Conservation (phyloP, 2,329 filamentous ascomycete species). For the Diplodia seriata region DNA sequence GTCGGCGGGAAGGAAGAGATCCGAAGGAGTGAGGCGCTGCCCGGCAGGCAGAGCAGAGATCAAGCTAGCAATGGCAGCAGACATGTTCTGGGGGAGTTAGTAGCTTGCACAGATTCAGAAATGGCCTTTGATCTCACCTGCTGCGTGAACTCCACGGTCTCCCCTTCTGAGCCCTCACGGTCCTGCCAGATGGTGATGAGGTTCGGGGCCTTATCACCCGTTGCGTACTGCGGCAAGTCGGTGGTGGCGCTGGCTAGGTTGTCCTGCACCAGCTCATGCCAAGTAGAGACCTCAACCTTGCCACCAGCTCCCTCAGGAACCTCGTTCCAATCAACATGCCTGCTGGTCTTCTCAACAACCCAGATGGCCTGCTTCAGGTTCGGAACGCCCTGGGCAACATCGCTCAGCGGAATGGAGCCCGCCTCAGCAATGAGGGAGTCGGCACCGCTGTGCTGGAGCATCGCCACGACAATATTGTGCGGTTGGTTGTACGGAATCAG, state of each 20-base stretch:
- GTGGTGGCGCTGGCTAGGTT: slow-evolving; percentile 55
- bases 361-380: slow-evolving; percentile 80
- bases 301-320: slow-evolving; percentile 78
- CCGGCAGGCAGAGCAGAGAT: slow-evolving; percentile 75
- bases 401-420: slow-evolving; percentile 82
- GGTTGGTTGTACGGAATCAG: slow-evolving; percentile 83
- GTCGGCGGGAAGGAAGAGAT: slow-evolving; percentile 86
- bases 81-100: slow-evolving; percentile 67
- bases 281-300: slow-evolving; percentile 82
- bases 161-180: slow-evolving; percentile 55
- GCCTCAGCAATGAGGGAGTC: slow-evolving; percentile 86
- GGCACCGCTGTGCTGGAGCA: slow-evolving; percentile 75
- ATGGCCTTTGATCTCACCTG: slow-evolving; percentile 50
- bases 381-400: slow-evolving; percentile 71
- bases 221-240: slow-evolving; percentile 70
- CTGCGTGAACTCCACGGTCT: slow-evolving; percentile 83
- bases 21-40: slow-evolving; percentile 75
- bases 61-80: slow-evolving; percentile 82
- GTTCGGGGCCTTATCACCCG: slow-evolving; percentile 56
- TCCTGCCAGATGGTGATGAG: slow-evolving; percentile 71
- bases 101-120: background rate
- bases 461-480: slow-evolving; percentile 70
- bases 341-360: slow-evolving; percentile 89
- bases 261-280: slow-evolving; percentile 87
- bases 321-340: slow-evolving; percentile 95